A percentile compares a stretch with the other conserved stretches of the same genome.
Conservation (phyloP, 495 filamentous ascomycete species). For the Aspergillus carlsbadensis region DNA sequence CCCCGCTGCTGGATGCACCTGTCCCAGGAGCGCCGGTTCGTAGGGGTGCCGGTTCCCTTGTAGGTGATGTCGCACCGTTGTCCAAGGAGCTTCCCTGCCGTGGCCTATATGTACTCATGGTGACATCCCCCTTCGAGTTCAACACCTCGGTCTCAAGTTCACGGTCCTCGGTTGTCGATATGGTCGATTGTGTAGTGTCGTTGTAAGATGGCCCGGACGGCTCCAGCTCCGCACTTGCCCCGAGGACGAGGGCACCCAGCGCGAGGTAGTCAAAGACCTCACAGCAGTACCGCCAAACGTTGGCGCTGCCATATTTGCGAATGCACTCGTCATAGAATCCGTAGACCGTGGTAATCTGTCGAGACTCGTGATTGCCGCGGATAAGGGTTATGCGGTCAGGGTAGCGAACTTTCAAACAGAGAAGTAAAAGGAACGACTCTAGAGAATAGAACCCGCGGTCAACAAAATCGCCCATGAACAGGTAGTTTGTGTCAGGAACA, state of each 20-base stretch:
- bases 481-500: conserved; percentile 95
- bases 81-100: conserved; percentile 36
- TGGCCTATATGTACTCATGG: conserved; percentile 64
- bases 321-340: conserved; percentile 99
- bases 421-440: conserved; percentile 90
- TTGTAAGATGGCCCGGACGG: conserved; percentile 43
- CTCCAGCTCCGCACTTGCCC: conserved; percentile 73
- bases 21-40: conserved; percentile 76
- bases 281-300: conserved; percentile 98
- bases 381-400: conserved; percentile 97
- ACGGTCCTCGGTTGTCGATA: conserved; percentile 50
- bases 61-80: conserved; percentile 42
- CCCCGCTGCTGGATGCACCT: conserved; percentile 65
- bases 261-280: conserved; percentile 98
- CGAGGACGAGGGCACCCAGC: conserved; percentile 89
- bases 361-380: conserved; percentile 94
- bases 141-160: conserved; percentile 91
- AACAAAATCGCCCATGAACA: conserved; percentile 99
- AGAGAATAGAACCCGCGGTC: conserved; percentile 98
- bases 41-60: conserved; percentile 32
- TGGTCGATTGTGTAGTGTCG: conserved; percentile 44
- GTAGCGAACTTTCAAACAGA: conserved; percentile 96
- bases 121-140: conserved; percentile 74
- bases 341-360: conserved; percentile 97
- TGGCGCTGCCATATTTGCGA: conserved; percentile 94